A percentile compares a stretch with the other conserved stretches of the same genome.
Evolutionary conservation across 306 rosid species (phyloP).

Genomic region (Trifolium pratense): DNA sequence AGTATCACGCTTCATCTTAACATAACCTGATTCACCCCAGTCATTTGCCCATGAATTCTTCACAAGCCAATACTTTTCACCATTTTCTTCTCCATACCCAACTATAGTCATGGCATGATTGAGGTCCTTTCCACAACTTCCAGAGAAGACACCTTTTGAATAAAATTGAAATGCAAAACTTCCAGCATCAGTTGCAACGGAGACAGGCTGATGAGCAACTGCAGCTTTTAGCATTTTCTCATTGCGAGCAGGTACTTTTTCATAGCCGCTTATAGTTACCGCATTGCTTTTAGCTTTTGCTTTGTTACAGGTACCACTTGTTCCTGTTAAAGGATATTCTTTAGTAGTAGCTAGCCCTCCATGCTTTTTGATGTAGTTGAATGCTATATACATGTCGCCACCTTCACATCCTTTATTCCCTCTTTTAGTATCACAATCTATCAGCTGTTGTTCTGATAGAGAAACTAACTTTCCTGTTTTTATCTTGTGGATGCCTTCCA

Average conservation of each 20-base stretch:
- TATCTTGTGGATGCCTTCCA: constrained; percentile 75
- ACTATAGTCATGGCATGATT: constrained; percentile 71
- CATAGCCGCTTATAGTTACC: constrained; percentile 55
- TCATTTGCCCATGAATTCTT: constrained; percentile 74
- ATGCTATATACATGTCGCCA: constrained; percentile 72
- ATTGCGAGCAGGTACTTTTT: constrained; percentile 55
- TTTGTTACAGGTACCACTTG: constrained; percentile 47
- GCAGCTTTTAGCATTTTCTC: constrained; percentile 64
- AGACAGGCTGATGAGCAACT: constrained; percentile 72
- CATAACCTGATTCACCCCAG: constrained; percentile 77
- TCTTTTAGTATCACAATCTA: constrained; percentile 59
- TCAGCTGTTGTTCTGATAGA: constrained; percentile 73
- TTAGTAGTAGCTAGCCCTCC: constrained; percentile 58
- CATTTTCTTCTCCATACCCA: constrained; percentile 66
- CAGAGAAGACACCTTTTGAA: constrained; percentile 60
- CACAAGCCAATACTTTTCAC: constrained; percentile 66
- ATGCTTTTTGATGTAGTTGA: constrained; percentile 48
- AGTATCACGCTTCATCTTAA: constrained; percentile 51
- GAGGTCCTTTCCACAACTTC: constrained; percentile 60
- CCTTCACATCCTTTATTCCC: constrained; percentile 71
- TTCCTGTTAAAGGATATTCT: constrained; percentile 62
- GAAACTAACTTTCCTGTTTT: constrained; percentile 63
- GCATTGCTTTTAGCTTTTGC: constrained; percentile 29
- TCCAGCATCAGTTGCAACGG: constrained; percentile 67
- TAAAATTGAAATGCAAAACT: constrained; percentile 62